Conservation (phyloP, 176 grass and related monocot genomes). For the Rhynchospora pubera region DNA sequence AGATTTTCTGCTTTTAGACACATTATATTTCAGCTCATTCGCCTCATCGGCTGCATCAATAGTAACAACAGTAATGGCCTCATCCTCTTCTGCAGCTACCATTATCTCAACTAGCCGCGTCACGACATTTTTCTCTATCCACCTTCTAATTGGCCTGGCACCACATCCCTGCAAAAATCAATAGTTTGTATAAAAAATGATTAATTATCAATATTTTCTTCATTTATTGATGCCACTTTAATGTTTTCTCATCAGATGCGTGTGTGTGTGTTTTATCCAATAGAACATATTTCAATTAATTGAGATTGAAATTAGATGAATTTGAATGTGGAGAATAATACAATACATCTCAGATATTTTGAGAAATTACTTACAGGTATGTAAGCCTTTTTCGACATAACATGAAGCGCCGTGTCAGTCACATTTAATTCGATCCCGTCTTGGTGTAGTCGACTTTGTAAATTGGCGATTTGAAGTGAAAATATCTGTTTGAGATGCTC, state of each 20-base stretch:
- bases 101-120: slow-evolving; percentile 19
- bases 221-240: not conserved
- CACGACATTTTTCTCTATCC: slow-evolving; percentile 29
- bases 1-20: slow-evolving; percentile 12
- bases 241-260: not conserved
- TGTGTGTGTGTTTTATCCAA: not conserved
- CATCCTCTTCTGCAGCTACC: slow-evolving; percentile 14
- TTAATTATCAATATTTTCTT: not conserved
- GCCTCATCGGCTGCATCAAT: not conserved
- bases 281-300: not conserved
- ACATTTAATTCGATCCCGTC: slow-evolving; percentile 9
- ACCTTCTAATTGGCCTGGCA: slow-evolving; percentile 18
- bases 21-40: slow-evolving; percentile 8
- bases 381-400: slow-evolving; percentile 11
- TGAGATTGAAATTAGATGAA: not conserved
- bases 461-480: slow-evolving; percentile 11
- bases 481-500: slow-evolving; percentile 21
- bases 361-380: slow-evolving; percentile 15
- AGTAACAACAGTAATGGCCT: not conserved
- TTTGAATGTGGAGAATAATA: not conserved
- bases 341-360: not conserved
- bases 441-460: slow-evolving; percentile 12
- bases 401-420: not conserved
- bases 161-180: slow-evolving; percentile 9
- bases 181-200: not conserved